Evolutionary conservation across 2,329 filamentous ascomycete species (phyloP), one percentile per base, ranked within the genome.

Genomic region (Fusarium pseudoanthophilum): DNA sequence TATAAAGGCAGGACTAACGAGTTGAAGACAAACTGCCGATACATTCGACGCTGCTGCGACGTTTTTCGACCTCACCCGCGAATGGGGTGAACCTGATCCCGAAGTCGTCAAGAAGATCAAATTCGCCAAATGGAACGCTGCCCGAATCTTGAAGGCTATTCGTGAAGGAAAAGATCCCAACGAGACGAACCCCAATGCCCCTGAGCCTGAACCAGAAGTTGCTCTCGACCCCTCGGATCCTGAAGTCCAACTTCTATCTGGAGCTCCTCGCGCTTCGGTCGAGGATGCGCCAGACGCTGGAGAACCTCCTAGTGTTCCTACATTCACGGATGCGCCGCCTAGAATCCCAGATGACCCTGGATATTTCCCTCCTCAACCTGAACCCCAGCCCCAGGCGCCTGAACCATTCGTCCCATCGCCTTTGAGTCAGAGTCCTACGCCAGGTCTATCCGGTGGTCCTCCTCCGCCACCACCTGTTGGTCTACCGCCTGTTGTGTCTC

Each of bases 41-140:
- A 98, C 95, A 0, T 97, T 98, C 75, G 92, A 95, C 79, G 96
- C 97, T 4, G 94, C 96, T 0, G 92, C 94, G 1, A 97, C 95
- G 0, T 98, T 99, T 81, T 91, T 98, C 78, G 94, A 98, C 75
- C 87, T 98, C 10, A 88, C 94, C 63, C 92, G 92, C 72, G 92
- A 97, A 78, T 99, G 95, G 95, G 92, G 91, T 11, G 83, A 89
- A 1, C 84, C 92, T 16, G 93, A 97, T 39, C 83, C 89, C 2
- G 95, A 98, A 78, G 90, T 92, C 26, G 87, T 91, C 43, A 90
- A 94, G 61, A 98, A 97, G 86, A 94, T 95, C 83, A 98, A 97
- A 81, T 99, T 94, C 80, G 95, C 95, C 46, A 99, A 98, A 82
- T 99, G 94, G 88, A 97, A 98, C 81, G 95, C 95, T 5, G 85